These are phyloP conservation scores for Tricholoma sp. DNA, from an alignment of 768 basidiomycete species.

Conservation along the genomic window DNA sequence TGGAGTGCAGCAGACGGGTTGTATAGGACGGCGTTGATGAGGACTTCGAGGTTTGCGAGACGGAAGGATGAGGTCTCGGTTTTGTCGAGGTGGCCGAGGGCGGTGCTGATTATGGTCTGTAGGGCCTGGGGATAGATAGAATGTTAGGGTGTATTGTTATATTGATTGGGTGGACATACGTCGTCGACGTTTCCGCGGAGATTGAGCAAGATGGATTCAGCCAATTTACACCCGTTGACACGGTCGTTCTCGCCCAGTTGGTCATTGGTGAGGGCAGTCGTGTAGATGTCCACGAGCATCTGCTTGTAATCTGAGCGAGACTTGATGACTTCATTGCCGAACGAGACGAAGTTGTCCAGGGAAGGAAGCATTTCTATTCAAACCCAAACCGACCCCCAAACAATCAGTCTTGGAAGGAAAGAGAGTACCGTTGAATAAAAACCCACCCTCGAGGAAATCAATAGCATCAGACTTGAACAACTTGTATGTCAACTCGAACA, in stretches of 20 bases:
- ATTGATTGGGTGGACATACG: conserved; percentile 32
- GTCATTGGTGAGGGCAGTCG: conserved; percentile 59
- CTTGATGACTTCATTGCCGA: conserved; percentile 72
- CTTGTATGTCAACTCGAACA: conserved; percentile 78
- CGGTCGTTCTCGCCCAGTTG: conserved; percentile 81
- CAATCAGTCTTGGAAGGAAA: neutral
- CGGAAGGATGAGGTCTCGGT: conserved; percentile 58
- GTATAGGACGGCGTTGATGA: conserved; percentile 80
- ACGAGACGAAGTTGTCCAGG: conserved; percentile 85
- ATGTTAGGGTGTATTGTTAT: neutral
- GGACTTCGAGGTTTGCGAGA: conserved; percentile 77
- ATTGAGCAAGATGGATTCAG: conserved; percentile 77
- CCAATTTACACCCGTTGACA: conserved; percentile 80
- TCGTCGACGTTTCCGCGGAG: conserved; percentile 75
- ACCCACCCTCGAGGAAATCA: conserved; percentile 81
- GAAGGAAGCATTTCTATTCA: conserved; percentile 77
- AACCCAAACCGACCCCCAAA: neutral
- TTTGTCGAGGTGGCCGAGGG: conserved; percentile 55
- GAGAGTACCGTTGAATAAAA: neutral
- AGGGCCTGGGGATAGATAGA: conserved; percentile 41
- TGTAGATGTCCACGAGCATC: conserved; percentile 82
- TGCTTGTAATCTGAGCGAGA: conserved; percentile 67
- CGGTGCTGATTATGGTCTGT: conserved; percentile 57
- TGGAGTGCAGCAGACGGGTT: conserved; percentile 75
- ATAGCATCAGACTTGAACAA: conserved; percentile 80